phyloP scores from a whole-genome alignment of 2,329 filamentous ascomycete genomes.

The Fusarium buharicum region DNA sequence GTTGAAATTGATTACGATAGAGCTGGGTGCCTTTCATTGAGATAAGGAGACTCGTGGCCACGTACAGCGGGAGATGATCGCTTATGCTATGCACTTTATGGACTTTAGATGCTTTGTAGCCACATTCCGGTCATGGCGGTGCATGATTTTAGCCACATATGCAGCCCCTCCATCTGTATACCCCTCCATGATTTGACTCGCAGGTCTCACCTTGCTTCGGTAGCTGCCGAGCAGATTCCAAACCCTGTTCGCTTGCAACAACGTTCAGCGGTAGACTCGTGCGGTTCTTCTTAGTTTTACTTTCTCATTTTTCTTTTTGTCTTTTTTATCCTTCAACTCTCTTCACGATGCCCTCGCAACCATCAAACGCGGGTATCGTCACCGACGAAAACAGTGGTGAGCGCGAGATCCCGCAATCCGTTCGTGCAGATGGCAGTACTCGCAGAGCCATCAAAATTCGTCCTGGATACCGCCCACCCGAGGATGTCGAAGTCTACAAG shows the following conservation, averaged over 20 bases:
- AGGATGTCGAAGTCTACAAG: conserved; percentile 96
- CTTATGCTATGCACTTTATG: too few relatives aligned
- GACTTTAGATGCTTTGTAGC: conserved; percentile 8
- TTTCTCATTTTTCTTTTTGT: background rate
- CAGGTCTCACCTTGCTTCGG: conserved; percentile 24
- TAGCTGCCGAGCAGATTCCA: conserved; percentile 33
- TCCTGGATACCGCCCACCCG: conserved; percentile 91
- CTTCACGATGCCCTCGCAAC: conserved; percentile 58
- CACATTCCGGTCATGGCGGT: conserved; percentile 21
- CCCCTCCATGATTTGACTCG: conserved; percentile 26
- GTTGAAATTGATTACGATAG: too few relatives aligned
- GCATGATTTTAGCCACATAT: conserved; percentile 3
- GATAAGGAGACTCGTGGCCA: too few relatives aligned
- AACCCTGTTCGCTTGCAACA: conserved; percentile 10
- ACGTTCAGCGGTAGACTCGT: conserved; percentile 6
- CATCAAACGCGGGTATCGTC: conserved; percentile 77
- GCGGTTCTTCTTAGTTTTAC: background rate
- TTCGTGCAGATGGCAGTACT: conserved; percentile 87
- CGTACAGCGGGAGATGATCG: too few relatives aligned
- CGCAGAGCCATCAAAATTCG: conserved; percentile 93
- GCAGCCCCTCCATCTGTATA: conserved; percentile 27
- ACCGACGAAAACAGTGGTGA: conserved; percentile 79
- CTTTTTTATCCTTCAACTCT: background rate
- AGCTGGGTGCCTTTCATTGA: too few relatives aligned
- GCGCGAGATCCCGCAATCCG: conserved; percentile 88